These are phyloP conservation scores for Phtheirospermum japonicum DNA, from an alignment of 257 asterid genomes.

Conservation along the genomic window DNA sequence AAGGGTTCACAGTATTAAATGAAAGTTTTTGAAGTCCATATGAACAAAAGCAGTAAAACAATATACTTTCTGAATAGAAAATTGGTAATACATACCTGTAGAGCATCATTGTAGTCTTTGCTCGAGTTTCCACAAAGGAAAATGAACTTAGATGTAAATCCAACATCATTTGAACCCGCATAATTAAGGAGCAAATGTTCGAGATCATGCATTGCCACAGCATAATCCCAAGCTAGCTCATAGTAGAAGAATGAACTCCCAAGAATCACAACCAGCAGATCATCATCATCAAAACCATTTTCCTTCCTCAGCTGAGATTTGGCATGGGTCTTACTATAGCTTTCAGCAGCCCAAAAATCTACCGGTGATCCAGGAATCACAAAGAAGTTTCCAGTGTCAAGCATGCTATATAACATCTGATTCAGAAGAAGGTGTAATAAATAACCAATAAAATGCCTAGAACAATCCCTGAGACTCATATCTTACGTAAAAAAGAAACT, in stretches of 20 bases:
- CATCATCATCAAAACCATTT: constrained; percentile 65
- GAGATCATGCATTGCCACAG: constrained; percentile 67
- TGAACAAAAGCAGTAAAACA: constrained; percentile 9
- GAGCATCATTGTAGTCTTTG: constrained; percentile 62
- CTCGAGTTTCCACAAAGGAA: constrained; percentile 88
- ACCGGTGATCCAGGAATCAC: constrained; percentile 92
- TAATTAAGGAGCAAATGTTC: constrained; percentile 74
- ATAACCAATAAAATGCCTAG: constrained; percentile 31
- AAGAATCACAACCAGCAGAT: constrained; percentile 71
- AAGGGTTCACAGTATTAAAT: constrained; percentile 3
- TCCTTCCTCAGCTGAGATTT: constrained; percentile 70
- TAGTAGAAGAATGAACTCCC: constrained; percentile 85
- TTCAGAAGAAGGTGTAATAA: constrained; percentile 42
- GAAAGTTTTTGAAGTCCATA: constrained; percentile 3
- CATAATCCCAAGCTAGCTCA: constrained; percentile 81
- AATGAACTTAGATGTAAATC: constrained; percentile 57
- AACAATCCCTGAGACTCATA: constrained; percentile 15
- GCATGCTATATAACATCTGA: constrained; percentile 90
- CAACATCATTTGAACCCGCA: constrained; percentile 54
- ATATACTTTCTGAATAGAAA: constrained; percentile 1
- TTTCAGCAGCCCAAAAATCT: constrained; percentile 96
- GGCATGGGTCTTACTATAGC: constrained; percentile 72
- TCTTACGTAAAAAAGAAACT: constrained; percentile 18
- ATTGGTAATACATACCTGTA: constrained; percentile 52
- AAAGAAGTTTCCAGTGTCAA: constrained; percentile 99